Evolutionary conservation across 2,329 filamentous ascomycete species (phyloP), one percentile per base, ranked within the genome.

Genomic region (Chaetomium globosum): DNA sequence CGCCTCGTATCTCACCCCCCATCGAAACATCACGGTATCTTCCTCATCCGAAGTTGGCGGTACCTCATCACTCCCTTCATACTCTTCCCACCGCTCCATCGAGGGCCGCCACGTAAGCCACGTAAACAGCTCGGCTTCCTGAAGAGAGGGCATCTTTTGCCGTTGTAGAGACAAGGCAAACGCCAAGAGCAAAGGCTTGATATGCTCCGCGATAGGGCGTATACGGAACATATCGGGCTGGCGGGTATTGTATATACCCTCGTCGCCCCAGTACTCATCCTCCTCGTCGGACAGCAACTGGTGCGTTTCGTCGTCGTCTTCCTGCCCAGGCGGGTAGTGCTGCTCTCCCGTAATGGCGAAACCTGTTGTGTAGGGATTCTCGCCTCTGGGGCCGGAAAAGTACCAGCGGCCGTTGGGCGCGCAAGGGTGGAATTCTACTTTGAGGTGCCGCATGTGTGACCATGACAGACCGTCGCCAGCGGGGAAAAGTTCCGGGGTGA

Each of bases 361-460:
- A 2, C 65, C 65, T 51, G 39, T 63, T 6, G 56, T 1, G 51
- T 61, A 21, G 52, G 65, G 52, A 51, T 64, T 43, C 58, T 64
- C 65, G 10, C 61, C 61, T 61, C 65, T n/a, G 56, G 65, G 65
- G 43, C 65, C 65, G 49, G 56, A 66, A 66, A 66, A 66, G 61
- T 66, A 66, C 65, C 65, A 66, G 26, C 61, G 30, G 49, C 65
- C 65, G 61, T 66, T 51, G 23, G 65, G 65, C 51, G 65, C 61
- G 56, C 65, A 66, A 1, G 61, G 65, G 65, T 66, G 56, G 52
- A 66, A 64, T 52, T 66, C 61, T 28, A 64, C 43, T 0, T 43
- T 53, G 65, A 66, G 61, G 49, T 66, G 65, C 39, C 56, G 65
- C 61, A 66, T 66, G 43, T 30, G 48, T 58, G 56, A 5, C 65